Percentiles rank a stretch among this genome's conserved stretches.
phyloP scores from a whole-genome alignment of 2,329 filamentous ascomycete species.

The Fusarium sp. region DNA sequence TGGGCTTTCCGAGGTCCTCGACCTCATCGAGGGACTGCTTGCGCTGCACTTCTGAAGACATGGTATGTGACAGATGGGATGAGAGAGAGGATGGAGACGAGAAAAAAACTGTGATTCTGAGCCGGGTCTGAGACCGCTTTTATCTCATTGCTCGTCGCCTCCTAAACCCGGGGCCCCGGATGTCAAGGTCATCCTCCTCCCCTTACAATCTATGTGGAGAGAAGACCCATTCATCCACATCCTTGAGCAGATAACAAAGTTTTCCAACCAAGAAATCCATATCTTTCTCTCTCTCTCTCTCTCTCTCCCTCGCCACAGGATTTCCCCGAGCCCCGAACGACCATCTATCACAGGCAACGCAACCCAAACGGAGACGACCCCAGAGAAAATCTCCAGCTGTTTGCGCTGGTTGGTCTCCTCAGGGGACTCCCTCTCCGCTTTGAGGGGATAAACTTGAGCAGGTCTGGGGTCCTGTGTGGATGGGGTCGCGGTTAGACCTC shows the following conservation, averaged over 20 bases:
- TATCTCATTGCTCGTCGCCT: not conserved
- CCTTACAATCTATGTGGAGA: not conserved
- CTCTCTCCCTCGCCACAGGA: conserved; percentile 5
- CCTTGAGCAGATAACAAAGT: not conserved
- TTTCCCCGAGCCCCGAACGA: conserved; percentile 28
- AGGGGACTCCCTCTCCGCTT: not conserved
- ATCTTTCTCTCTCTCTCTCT: too few species aligned
- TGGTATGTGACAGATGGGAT: not conserved
- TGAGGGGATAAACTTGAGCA: not conserved
- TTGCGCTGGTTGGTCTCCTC: conserved; percentile 10
- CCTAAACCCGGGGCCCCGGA: conserved; percentile 10
- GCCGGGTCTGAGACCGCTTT: not conserved
- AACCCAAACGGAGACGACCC: conserved; percentile 1
- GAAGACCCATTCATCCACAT: not conserved
- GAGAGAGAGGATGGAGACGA: too few species aligned
- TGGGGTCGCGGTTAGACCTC: too few species aligned
- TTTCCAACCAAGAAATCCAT: not conserved
- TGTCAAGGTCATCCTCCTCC: not conserved
- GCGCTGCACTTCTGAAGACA: conserved; percentile 24
- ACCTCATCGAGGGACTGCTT: conserved; percentile 40
- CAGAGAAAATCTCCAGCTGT: conserved; percentile 12
- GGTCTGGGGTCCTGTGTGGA: not conserved
- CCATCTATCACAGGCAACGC: conserved; percentile 17
- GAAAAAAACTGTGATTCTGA: not conserved
- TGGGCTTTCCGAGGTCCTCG: conserved; percentile 52